Evolutionary conservation across 164 flowering plant species (phyloP), one percentile per base, ranked within the genome.

Genomic region (Vitis amurensis): DNA sequence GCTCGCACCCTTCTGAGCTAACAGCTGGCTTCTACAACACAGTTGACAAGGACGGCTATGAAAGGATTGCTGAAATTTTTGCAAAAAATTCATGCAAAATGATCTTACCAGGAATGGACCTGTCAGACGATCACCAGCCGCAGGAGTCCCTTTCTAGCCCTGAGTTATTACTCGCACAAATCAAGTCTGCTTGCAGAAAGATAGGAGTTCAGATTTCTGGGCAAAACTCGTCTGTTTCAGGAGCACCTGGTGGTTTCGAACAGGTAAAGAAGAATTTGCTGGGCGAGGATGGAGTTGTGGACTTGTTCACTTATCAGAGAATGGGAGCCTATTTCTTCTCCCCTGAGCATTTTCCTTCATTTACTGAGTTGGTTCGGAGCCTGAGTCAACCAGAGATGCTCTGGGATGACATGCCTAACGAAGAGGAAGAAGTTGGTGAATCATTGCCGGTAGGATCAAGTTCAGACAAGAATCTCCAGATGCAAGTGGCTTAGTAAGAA

Each of bases 251-350:
- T n/a, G 80, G 84, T 2, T 83, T 88, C 48, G 79, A 81, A 11
- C 83, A 74, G 80, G 86, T 92, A 6, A 87, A 77, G 83, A 82
- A 86, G 75, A 82, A 80, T 44, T 48, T 92, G 65, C 30, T n/a
- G 53, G 79, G 74, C 9, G 82, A 82, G 19, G 76, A 67, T 60
- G 74, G 8, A 19, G 72, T 14, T 48, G 69, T 89, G 64, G 81
- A 85, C 11, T 72, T 79, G 71, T 89, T 92, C 82, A 87, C 85
- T 2, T 91, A 91, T 69, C 90, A 92, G 76, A 89, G 99, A 70
- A 95, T 95, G 98, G 98, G 99, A 19, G 94, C 95, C 4, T 69
- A 83, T 61, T 94, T 94, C 85, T 94, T 94, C 81, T 92, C 99
- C 2, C 97, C 99, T 0, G 88, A 88, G 60, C 91, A 92, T 70